Conservation (phyloP, 2,329 filamentous ascomycete genomes). For the Fusarium brevicatenulatum region DNA sequence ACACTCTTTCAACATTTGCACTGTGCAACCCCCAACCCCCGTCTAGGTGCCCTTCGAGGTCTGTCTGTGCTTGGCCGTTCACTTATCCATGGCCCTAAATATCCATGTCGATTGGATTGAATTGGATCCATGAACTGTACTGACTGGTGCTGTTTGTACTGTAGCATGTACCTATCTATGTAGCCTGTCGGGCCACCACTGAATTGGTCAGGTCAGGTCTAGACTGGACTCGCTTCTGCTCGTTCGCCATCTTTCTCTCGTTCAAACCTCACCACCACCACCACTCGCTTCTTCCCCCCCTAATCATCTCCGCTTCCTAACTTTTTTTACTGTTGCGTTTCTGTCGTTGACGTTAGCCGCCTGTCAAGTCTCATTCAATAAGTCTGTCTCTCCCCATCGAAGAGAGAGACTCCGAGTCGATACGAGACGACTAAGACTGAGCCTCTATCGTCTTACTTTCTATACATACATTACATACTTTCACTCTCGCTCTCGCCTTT, state of each 20-base stretch:
- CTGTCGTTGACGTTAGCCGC: conserved; percentile 34
- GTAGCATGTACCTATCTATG: conserved; percentile 1
- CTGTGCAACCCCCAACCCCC: conserved; percentile 37
- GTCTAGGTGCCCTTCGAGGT: conserved; percentile 2
- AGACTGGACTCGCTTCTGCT: conserved; percentile 20
- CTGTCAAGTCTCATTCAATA: conserved; percentile 11
- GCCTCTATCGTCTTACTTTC: conserved; percentile 13
- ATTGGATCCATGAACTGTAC: conserved; percentile 29
- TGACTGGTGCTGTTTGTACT: conserved; percentile 1
- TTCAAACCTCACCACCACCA: conserved; percentile 43
- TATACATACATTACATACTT: conserved; percentile 31
- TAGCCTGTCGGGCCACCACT: conserved; percentile 34
- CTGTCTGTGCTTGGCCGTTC: conserved; percentile 24
- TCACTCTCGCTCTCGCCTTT: conserved; percentile 35
- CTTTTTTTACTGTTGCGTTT: conserved; percentile 33
- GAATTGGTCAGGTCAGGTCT: conserved; percentile 1
- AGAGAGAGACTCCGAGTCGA: conserved; percentile 5
- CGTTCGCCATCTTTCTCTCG: conserved; percentile 34
- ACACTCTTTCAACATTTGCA: conserved; percentile 28
- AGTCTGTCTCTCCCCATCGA: conserved; percentile 13
- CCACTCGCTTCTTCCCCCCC: conserved; percentile 29
- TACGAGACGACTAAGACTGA: neutral
- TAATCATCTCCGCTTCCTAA: conserved; percentile 36
- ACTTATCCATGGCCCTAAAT: conserved; percentile 1
- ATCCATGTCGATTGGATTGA: conserved; percentile 23